Percentiles rank a stretch among this genome's conserved stretches.
Conservation (phyloP, 2,329 filamentous ascomycete genomes). For the Pseudodiploospora longispora region DNA sequence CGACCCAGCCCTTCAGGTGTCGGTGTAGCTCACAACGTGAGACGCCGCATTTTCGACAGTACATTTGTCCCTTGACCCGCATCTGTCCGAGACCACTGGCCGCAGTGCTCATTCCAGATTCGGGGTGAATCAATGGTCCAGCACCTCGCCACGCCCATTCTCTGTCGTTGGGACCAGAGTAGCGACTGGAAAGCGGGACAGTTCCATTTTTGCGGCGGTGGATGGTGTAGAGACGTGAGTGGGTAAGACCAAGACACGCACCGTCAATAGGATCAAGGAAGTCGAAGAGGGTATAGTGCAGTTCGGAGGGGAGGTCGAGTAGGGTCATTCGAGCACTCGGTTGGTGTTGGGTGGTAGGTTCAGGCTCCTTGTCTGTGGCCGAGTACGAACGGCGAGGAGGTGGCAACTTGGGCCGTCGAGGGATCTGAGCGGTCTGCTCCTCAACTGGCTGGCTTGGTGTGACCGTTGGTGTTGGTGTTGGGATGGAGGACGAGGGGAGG, state of each 20-base stretch:
- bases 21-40: constrained; percentile 55
- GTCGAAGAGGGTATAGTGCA: constrained; percentile 54
- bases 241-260: constrained; percentile 52
- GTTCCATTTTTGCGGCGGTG: constrained; percentile 47
- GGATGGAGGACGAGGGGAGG: constrained; percentile 9
- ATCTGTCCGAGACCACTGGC: constrained; percentile 33
- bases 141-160: constrained; percentile 57
- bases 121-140: constrained; percentile 31
- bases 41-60: constrained; percentile 55
- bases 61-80: constrained; percentile 49
- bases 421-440: constrained; percentile 16
- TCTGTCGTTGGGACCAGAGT: constrained; percentile 52
- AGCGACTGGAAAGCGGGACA: constrained; percentile 49
- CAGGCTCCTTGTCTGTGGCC: constrained; percentile 53
- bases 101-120: constrained; percentile 9
- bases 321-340: constrained; percentile 39
- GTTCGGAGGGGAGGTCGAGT: constrained; percentile 47
- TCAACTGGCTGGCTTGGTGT: constrained; percentile 10
- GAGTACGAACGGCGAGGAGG: constrained; percentile 50
- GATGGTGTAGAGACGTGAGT: constrained; percentile 49
- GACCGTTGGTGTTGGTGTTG: constrained; percentile 9
- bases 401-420: constrained; percentile 29
- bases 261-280: constrained; percentile 58
- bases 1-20: constrained; percentile 54
- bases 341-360: constrained; percentile 38